These are phyloP conservation scores for Chlorella sp. DNA, from an alignment of 139 green algal genomes.

Conservation along the genomic window DNA sequence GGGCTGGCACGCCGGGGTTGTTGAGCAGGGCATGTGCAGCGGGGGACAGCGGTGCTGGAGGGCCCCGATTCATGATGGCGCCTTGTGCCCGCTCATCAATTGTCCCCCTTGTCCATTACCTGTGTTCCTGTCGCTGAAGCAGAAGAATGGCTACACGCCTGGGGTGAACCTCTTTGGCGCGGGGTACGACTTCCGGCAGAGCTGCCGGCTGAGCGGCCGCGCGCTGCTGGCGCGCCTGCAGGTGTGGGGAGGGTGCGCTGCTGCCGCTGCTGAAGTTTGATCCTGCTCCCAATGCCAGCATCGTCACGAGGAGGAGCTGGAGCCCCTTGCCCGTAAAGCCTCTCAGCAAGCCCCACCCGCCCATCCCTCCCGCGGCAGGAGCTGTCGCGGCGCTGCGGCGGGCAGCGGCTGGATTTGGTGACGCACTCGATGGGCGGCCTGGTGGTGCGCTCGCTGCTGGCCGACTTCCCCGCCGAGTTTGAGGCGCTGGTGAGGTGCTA, in stretches of 20 bases:
- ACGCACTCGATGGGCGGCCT: slow-evolving; percentile 67
- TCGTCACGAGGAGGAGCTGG: too few relatives aligned
- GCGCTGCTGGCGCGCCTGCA: slow-evolving; percentile 42
- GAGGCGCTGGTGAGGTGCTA: slow-evolving; percentile 38
- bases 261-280: too few relatives aligned
- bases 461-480: slow-evolving; percentile 33
- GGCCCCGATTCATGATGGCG: too few relatives aligned
- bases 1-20: too few relatives aligned
- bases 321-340: too few relatives aligned
- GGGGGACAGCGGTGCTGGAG: too few relatives aligned
- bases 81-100: too few relatives aligned
- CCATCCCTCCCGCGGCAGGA: not conserved
- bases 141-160: slow-evolving; percentile 47
- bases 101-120: too few relatives aligned
- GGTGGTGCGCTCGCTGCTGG: slow-evolving; percentile 57
- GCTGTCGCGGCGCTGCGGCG: slow-evolving; percentile 17
- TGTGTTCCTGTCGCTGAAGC: not conserved
- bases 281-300: too few relatives aligned
- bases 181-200: slow-evolving; percentile 63
- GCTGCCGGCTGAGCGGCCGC: slow-evolving; percentile 26
- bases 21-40: too few relatives aligned
- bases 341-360: too few relatives aligned
- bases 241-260: too few relatives aligned
- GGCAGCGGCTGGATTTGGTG: slow-evolving; percentile 53
- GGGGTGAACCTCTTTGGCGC: slow-evolving; percentile 62